Conservation (phyloP, 805 yeast species). For the Scheffersomyces ergatensis region DNA sequence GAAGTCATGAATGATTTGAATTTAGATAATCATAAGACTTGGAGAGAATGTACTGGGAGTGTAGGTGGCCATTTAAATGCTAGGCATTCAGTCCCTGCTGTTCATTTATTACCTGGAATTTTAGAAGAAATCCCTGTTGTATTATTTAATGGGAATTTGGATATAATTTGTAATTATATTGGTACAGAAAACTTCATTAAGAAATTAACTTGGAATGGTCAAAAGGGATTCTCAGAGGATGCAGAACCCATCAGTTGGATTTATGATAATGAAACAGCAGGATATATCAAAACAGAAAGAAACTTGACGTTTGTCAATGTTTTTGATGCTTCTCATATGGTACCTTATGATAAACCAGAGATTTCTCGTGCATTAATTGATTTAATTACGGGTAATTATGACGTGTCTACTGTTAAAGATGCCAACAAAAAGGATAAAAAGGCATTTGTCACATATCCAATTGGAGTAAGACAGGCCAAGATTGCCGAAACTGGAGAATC, state of each 20-base stretch:
- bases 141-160: slow-evolving; percentile 84
- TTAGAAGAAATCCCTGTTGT: slow-evolving; percentile 59
- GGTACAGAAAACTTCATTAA: slow-evolving; percentile 71
- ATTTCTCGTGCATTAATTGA: slow-evolving; percentile 72
- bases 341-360: slow-evolving; percentile 77
- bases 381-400: slow-evolving; percentile 32
- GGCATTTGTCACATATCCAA: slow-evolving; percentile 26
- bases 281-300: slow-evolving; percentile 48
- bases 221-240: slow-evolving; percentile 47
- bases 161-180: slow-evolving; percentile 78
- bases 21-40: slow-evolving; percentile 39
- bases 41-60: slow-evolving; percentile 76
- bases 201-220: slow-evolving; percentile 64
- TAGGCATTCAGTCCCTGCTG: slow-evolving; percentile 54
- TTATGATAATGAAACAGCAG: slow-evolving; percentile 37
- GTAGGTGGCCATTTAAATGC: slow-evolving; percentile 58
- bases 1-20: slow-evolving; percentile 53
- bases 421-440: slow-evolving; percentile 12
- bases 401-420: slow-evolving; percentile 10
- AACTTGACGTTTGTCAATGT: slow-evolving; percentile 77
- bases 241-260: slow-evolving; percentile 36
- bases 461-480: slow-evolving; percentile 18
- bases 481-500: slow-evolving; percentile 1
- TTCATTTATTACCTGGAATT: slow-evolving; percentile 64
- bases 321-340: slow-evolving; percentile 87